These are phyloP conservation scores for Rhizoclosmatium sp. DNA, from an alignment of 192 early-diverging fungal species.

Conservation along the genomic window DNA sequence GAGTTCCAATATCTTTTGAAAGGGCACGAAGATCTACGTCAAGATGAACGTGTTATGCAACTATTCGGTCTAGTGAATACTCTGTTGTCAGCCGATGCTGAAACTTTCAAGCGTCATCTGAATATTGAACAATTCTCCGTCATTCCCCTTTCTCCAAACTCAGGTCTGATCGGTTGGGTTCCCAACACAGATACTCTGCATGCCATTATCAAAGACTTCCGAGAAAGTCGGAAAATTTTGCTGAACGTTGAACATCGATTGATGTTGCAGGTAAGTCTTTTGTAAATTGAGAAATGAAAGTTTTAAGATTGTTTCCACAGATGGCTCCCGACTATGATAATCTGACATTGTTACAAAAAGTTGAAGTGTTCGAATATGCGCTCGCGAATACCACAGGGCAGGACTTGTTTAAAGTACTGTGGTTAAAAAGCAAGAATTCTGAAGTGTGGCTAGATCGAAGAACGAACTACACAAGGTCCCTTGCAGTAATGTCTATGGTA, in stretches of 20 bases:
- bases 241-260: conserved; percentile 90
- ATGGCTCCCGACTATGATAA: conserved; percentile 94
- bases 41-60: conserved; percentile 99
- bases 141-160: conserved; percentile 93
- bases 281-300: not conserved
- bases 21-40: conserved; percentile 96
- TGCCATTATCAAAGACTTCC: conserved; percentile 84
- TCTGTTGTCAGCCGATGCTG: conserved; percentile 77
- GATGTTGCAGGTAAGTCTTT: conserved; percentile 74
- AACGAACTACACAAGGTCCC: conserved; percentile 93
- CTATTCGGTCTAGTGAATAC: conserved; percentile 97
- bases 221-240: conserved; percentile 80
- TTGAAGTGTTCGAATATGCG: conserved; percentile 95
- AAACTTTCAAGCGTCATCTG: conserved; percentile 91
- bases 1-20: conserved; percentile 93
- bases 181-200: conserved; percentile 90
- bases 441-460: conserved; percentile 94
- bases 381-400: conserved; percentile 88
- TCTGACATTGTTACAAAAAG: conserved; percentile 84
- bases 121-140: conserved; percentile 90
- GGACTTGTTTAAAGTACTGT: conserved; percentile 91
- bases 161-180: conserved; percentile 94
- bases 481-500: conserved; percentile 98
- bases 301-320: conserved; percentile 44
- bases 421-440: conserved; percentile 95